Base-by-base conservation (phyloP, 208 protist species). In the Crithidia mellificae region DNA sequence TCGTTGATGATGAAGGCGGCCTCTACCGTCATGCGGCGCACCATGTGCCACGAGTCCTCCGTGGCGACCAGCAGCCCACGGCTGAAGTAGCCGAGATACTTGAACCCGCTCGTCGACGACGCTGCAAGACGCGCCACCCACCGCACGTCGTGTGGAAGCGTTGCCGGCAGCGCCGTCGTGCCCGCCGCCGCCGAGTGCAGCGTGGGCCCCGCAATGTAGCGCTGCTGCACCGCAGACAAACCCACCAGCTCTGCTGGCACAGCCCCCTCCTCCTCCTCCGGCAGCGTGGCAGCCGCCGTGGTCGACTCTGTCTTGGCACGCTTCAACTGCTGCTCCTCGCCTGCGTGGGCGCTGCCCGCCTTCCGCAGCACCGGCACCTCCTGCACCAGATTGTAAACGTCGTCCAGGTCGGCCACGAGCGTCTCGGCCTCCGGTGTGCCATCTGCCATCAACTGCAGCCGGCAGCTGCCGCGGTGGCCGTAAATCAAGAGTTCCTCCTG, bases 11-110 rank as follows among this genome's bases (percentile, higher is more conserved):
- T 72, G 72, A 87, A 92, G 5, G 91, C 88, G 12, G 78, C 85
- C 65, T 93, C 86, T 6, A 91, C 76, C 3, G 46, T 78, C 72
- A 79, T 80, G 38, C 91, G 85, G 6, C 72, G 44, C 47, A 83
- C 55, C 87, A 94, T 96, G 66, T 81, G 66, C 87, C 91, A 96
- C 49, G 76, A 56, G 14, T 75, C 63, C 20, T 61, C 67, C 27
- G 68, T 70, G 7, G 81, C 77, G 25, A 85, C 70, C 20, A 95
- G 34, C 43, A 95, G 63, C 29, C 90, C 90, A 53, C 83, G 80
- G 51, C 83, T 85, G 63, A 95, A 95, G 66, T 75, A 78, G 41
- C 78, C 90, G 29, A 95, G 41, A 24, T 74, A 80, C 27, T 43
- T 46, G 52, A 34, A 44, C 2, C 58, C 6, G 9, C 22, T 32